Base-by-base conservation (phyloP, 2,329 filamentous ascomycete species). In the Beauveria sp. region DNA sequence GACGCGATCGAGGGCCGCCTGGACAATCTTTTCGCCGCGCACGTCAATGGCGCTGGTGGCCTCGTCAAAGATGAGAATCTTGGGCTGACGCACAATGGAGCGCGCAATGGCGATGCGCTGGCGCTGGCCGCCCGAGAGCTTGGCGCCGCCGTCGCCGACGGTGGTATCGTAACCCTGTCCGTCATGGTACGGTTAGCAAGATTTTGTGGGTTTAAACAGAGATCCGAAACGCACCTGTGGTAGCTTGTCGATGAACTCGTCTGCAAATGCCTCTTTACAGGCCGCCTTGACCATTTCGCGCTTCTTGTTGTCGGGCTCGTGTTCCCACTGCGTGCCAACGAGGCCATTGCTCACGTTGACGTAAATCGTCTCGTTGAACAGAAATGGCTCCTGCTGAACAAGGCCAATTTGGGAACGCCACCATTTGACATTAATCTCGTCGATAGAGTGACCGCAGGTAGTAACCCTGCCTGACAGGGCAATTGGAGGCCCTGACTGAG, bases 101-200 rank as follows among this genome's bases (percentile, higher is more conserved):
- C 88, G 80, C 0, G 88, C 88, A 62, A 90, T 89, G 14, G 85
- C 83, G 10, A 91, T 73, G 20, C 88, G 82, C 73, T 91, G 88
- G 63, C 87, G 87, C 74, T 90, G 88, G 65, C 86, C 91, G n/a
- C 90, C 89, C 12, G 88, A 91, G 1, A 96, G 77, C 70, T 90
- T 91, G 53, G 88, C 87, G 5, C 91, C 91, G 31, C 83, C 83
- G 69, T 93, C 90, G 1, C 91, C 91, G 1, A 95, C 90, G 9
- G 83, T 74, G 0, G 90, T 91, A 5, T 88, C 81, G 69, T 93
- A 93, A 1, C 85, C 84, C 76, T 89, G 14, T 34, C 24, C 16
- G 20, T 38, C 34, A 52, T 9, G 14, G 45, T 26, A 14, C 18
- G 26, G 55, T 70, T 14, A 68, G 66, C 50, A 6, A 31, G 7